phyloP scores from a whole-genome alignment of 2,329 filamentous ascomycete species.

The Pseudogymnoascus sp. region DNA sequence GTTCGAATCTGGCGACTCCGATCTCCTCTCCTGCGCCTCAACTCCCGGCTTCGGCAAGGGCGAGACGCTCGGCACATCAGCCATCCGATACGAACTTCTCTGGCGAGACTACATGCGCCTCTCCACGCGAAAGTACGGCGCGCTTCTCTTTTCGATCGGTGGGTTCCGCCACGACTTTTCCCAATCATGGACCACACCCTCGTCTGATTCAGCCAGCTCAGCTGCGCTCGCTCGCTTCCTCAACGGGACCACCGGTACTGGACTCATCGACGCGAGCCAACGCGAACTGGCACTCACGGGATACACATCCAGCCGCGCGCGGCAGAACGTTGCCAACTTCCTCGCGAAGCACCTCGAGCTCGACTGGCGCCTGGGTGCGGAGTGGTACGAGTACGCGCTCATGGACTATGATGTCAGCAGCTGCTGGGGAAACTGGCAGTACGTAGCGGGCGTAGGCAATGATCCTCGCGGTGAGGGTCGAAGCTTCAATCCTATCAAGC shows the following conservation, averaged over 20 bases:
- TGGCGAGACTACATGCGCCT: constrained; percentile 79
- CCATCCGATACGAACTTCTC: constrained; percentile 62
- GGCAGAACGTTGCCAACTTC: constrained; percentile 70
- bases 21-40: constrained; percentile 13
- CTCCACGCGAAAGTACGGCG: constrained; percentile 60
- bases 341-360: constrained; percentile 63
- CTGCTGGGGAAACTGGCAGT: constrained; percentile 82
- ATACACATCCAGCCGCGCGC: constrained; percentile 66
- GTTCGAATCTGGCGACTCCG: constrained; percentile 55
- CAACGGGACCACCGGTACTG: constrained; percentile 62
- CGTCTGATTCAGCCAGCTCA: constrained; percentile 35
- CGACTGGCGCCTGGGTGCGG: constrained; percentile 72
- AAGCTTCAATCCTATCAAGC: constrained; percentile 77
- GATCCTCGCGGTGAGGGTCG: constrained; percentile 62
- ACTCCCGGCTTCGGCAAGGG: constrained; percentile 51
- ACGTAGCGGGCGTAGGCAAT: constrained; percentile 70
- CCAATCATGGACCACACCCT: constrained; percentile 35
- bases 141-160: constrained; percentile 52
- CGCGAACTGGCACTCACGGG: constrained; percentile 67
- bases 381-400: constrained; percentile 71
- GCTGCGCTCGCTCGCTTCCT: constrained; percentile 50
- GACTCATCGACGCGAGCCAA: constrained; percentile 68
- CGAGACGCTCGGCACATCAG: constrained; percentile 62
- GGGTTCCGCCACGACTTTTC: constrained; percentile 48
- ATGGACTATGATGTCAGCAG: constrained; percentile 67